phyloP scores from a whole-genome alignment of 768 basidiomycete genomes.

The Mycena indigotica region DNA sequence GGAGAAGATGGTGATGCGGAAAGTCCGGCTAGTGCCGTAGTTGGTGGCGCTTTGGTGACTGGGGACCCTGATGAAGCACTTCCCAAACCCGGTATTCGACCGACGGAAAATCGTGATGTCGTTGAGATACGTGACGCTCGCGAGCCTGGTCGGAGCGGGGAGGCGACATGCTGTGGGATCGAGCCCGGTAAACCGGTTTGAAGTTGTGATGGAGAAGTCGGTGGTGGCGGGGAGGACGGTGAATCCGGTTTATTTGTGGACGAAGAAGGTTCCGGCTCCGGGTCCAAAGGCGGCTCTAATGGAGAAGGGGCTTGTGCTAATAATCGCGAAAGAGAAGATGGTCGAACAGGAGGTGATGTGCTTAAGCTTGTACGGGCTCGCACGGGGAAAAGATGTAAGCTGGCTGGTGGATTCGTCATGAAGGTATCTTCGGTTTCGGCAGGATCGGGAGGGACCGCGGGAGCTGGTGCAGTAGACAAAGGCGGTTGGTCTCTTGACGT shows the following conservation, averaged over 20 bases:
- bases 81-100: constrained; percentile 62
- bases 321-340: constrained; percentile 77
- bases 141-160: constrained; percentile 72
- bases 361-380: constrained; percentile 57
- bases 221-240: constrained; percentile 39
- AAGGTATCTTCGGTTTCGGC: constrained; percentile 77
- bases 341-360: constrained; percentile 70
- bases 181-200: constrained; percentile 29
- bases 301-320: constrained; percentile 71
- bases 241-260: constrained; percentile 34
- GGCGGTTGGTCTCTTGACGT: constrained; percentile 42
- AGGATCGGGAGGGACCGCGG: constrained; percentile 54
- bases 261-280: constrained; percentile 19
- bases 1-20: constrained; percentile 49
- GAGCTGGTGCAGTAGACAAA: constrained; percentile 34
- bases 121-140: constrained; percentile 70
- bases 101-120: constrained; percentile 68
- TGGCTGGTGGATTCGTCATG: constrained; percentile 63
- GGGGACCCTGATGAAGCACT: constrained; percentile 44
- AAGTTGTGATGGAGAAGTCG: constrained; percentile 37
- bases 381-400: constrained; percentile 64
- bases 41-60: constrained; percentile 61
- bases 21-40: constrained; percentile 65
- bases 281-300: constrained; percentile 38
- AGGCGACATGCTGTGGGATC: constrained; percentile 40